Evolutionary conservation across 2,329 filamentous ascomycete genomes (phyloP), one percentile per base, ranked within the genome.

Genomic region (Exophiala sideris): DNA sequence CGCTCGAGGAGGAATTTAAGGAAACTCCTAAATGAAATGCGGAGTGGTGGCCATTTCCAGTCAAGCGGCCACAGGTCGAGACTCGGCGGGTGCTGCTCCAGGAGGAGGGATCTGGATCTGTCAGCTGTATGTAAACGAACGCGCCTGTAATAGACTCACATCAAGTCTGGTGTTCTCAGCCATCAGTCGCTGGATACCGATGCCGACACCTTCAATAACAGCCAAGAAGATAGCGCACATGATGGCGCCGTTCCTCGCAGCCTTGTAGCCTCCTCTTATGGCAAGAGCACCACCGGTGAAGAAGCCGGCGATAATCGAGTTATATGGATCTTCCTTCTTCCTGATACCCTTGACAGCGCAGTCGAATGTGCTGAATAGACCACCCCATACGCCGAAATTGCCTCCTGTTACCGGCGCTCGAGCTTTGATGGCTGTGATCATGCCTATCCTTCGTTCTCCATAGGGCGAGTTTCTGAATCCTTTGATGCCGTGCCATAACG

Each of bases 341-440:
- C 91, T 80, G 52, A 92, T 78, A 54, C 92, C 92, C 80, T 97
- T 99, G 59, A 96, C 88, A 18, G 91, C 88, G 78, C 94, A 99
- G 76, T 99, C 94, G 68, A 92, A 97, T 58, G 90, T 95, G 66
- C 86, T 90, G 80, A 97, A 97, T 54, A 97, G 78, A 63, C 94
- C 94, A 70, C 94, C 92, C 92, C 94, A 97, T 53, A 95, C 90
- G 66, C 92, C 92, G 67, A 97, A 99, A 79, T 99, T 99, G 67
- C 94, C 94, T 68, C 94, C 94, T 45, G 97, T 82, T 33, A 97
- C 92, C 2, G 94, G 94, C 39, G 94, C 94, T 70, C 94, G 88
- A 70, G 94, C 91, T 81, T 99, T 99, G 76, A 99, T 91, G 57
- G 94, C 94, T 66, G 92, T 96, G 75, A 99, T 82, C 64, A 94